These are phyloP conservation scores for Hibiscus syriacus DNA, from an alignment of 345 rosid species.

Conservation along the genomic window DNA sequence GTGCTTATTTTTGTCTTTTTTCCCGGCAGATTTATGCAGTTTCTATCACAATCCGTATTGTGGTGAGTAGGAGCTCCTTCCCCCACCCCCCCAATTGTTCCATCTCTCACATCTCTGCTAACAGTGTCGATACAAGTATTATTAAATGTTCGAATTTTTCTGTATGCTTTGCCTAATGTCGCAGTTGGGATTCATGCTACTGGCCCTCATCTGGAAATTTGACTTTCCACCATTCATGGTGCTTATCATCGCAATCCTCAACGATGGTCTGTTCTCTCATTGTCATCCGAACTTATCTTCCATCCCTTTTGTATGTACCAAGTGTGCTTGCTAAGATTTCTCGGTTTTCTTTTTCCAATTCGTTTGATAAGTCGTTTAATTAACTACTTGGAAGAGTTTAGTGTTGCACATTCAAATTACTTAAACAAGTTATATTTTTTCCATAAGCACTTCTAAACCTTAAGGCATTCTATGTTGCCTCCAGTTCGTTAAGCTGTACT, in stretches of 20 bases:
- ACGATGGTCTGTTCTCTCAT: slow-evolving; percentile 59
- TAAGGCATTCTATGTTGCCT: neutral
- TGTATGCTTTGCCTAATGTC: neutral
- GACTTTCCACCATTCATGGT: slow-evolving; percentile 99
- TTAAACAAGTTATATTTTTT: too few species aligned
- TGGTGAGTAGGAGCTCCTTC: slow-evolving; percentile 41
- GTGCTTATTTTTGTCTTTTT: slow-evolving; percentile 12
- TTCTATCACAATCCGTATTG: slow-evolving; percentile 97
- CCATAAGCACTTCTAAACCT: neutral
- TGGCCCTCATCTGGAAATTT: slow-evolving; percentile 94
- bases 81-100: neutral
- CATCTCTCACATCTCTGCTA: neutral
- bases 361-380: neutral
- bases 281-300: neutral
- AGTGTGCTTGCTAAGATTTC: neutral
- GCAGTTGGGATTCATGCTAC: slow-evolving; percentile 97
- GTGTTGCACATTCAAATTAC: neutral
- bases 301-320: neutral
- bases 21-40: slow-evolving; percentile 86
- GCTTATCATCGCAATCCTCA: slow-evolving; percentile 93
- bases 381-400: neutral
- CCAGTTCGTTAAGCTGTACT: neutral
- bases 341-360: neutral
- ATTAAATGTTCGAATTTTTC: neutral
- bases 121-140: neutral